These are phyloP conservation scores for Xylaria sp. DNA, from an alignment of 2,329 filamentous ascomycete genomes.

Conservation along the genomic window DNA sequence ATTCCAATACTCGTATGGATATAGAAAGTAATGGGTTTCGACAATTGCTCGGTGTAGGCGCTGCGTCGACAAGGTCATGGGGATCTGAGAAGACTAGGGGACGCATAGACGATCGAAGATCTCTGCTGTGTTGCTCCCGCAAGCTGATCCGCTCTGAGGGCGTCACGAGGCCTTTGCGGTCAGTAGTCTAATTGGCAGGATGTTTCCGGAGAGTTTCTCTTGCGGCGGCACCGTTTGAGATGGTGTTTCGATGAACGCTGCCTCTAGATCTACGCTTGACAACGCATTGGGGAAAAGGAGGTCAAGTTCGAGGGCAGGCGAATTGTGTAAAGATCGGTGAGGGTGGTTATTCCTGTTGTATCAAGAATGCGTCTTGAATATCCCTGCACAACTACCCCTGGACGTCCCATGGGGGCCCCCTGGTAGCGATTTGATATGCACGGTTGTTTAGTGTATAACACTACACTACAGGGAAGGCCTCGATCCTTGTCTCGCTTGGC, in stretches of 20 bases:
- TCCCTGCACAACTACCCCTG: conserved; percentile 43
- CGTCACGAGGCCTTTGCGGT: conserved; percentile 27
- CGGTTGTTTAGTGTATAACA: conserved; percentile 34
- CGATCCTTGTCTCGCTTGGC: conserved; percentile 43
- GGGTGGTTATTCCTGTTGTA: conserved; percentile 49
- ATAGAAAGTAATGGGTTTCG: conserved; percentile 3
- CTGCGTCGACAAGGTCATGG: conserved; percentile 24
- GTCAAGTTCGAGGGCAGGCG: conserved; percentile 47
- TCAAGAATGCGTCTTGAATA: conserved; percentile 56
- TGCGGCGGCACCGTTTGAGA: conserved; percentile 22
- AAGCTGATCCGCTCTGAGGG: conserved; percentile 28
- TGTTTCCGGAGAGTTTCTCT: conserved; percentile 25
- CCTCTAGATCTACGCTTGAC: conserved; percentile 13
- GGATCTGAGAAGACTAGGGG: conserved; percentile 8
- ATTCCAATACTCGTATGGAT: conserved; percentile 7
- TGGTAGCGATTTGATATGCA: conserved; percentile 46
- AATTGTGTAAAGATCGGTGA: conserved; percentile 48
- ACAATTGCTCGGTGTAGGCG: conserved; percentile 9
- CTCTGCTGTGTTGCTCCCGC: conserved; percentile 26
- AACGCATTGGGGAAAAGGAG: conserved; percentile 44
- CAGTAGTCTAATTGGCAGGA: conserved; percentile 32
- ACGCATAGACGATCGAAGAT: conserved; percentile 30
- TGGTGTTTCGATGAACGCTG: conserved; percentile 25
- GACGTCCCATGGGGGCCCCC: conserved; percentile 36
- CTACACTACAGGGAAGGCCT: conserved; percentile 37